Evolutionary conservation across 805 yeast genomes (phyloP).

Genomic region (Phaffomyces opuntiae): DNA sequence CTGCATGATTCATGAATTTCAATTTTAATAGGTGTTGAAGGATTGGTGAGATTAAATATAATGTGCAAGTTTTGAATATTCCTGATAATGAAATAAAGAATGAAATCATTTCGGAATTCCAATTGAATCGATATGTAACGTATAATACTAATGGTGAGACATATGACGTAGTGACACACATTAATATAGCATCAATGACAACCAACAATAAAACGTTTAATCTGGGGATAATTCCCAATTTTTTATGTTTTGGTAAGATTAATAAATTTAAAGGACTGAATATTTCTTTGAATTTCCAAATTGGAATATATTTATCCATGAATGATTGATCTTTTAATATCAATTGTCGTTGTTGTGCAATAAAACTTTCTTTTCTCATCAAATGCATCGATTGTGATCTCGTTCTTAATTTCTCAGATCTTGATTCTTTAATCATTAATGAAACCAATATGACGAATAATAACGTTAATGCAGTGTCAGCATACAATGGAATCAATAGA

Average conservation of each 20-base stretch:
- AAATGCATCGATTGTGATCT: constrained; percentile 40
- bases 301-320: constrained; percentile 4
- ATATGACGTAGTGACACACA: constrained; percentile 33
- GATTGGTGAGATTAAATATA: constrained; percentile 48
- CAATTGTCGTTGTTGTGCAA: constrained; percentile 17
- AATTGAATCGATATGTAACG: constrained; percentile 43
- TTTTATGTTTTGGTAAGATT: constrained; percentile 39
- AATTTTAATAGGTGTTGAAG: constrained; percentile 31
- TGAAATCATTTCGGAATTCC: constrained; percentile 52
- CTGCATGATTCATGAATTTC: constrained; percentile 27
- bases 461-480: constrained; percentile 24
- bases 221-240: constrained; percentile 30
- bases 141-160: constrained; percentile 42
- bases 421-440: constrained; percentile 52
- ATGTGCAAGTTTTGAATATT: constrained; percentile 38
- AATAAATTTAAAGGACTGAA: constrained; percentile 46
- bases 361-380: constrained; percentile 25
- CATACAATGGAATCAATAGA: constrained; percentile 25
- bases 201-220: constrained; percentile 44
- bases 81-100: constrained; percentile 47
- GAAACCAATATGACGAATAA: constrained; percentile 29
- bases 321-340: too few species aligned
- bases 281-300: constrained; percentile 15
- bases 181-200: constrained; percentile 36
- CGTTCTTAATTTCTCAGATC: constrained; percentile 46